Conservation (phyloP, 495 filamentous ascomycete genomes). For the Lophium mytilinum region DNA sequence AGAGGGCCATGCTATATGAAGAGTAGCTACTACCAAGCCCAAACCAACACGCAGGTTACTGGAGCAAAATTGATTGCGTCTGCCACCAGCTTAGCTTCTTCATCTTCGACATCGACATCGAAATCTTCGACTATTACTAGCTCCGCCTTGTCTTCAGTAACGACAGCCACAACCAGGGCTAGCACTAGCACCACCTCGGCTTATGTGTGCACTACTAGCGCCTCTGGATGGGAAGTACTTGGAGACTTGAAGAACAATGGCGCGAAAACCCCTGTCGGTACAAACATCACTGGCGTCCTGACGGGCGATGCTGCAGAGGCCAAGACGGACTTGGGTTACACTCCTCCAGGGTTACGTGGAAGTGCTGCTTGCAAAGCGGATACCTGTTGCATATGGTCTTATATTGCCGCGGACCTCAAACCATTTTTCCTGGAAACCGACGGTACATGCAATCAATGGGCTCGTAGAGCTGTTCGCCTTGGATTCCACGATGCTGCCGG, state of each 20-base stretch:
- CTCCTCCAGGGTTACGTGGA: not conserved
- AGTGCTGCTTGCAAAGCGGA: not conserved
- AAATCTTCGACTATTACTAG: not conserved
- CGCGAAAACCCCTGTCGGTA: not conserved
- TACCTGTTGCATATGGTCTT: not conserved
- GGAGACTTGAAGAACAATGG: not conserved
- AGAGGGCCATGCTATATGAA: not conserved
- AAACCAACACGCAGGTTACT: not conserved
- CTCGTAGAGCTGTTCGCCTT: constrained; percentile 22
- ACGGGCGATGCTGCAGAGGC: not conserved
- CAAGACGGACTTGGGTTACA: not conserved
- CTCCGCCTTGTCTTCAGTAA: not conserved
- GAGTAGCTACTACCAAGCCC: not conserved
- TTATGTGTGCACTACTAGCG: not conserved
- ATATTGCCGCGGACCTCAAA: not conserved
- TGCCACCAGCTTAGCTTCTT: not conserved
- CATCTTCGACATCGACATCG: not conserved
- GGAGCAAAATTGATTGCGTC: not conserved
- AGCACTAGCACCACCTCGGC: not conserved
- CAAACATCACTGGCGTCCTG: not conserved
- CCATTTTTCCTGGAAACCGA: constrained; percentile 7
- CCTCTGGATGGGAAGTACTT: not conserved
- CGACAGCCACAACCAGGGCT: too few relatives aligned
- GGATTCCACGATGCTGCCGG: constrained; percentile 27
- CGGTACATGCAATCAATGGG: constrained; percentile 20